Percentiles rank a stretch among this genome's conserved stretches.
These are phyloP conservation scores for Penicillium steckii DNA, from an alignment of 495 filamentous ascomycete species.

Conservation along the genomic window DNA sequence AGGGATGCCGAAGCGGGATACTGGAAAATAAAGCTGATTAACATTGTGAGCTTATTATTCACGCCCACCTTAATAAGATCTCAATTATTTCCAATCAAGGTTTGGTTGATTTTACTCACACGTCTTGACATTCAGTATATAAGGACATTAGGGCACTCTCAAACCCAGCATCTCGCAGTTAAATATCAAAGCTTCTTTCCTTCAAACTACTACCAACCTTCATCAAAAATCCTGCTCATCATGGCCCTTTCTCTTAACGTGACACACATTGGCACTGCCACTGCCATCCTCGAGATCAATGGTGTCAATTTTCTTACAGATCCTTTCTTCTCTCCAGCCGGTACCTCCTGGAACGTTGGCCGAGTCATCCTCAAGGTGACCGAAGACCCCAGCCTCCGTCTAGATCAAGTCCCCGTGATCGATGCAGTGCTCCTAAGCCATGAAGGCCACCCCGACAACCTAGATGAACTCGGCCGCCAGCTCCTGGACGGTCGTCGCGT, in stretches of 20 bases:
- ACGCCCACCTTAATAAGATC: too few relatives aligned
- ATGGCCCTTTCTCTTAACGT: slow-evolving; percentile 4
- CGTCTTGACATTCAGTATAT: too few relatives aligned
- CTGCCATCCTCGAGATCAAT: slow-evolving; percentile 48
- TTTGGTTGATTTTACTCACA: too few relatives aligned
- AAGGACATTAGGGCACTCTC: too few relatives aligned
- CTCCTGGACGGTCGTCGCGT: slow-evolving; percentile 50
- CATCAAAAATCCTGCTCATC: background rate
- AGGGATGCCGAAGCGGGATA: too few relatives aligned
- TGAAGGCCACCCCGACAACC: slow-evolving; percentile 56
- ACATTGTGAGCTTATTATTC: too few relatives aligned
- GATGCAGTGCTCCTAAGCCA: slow-evolving; percentile 54
- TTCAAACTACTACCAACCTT: background rate
- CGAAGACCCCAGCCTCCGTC: slow-evolving; percentile 32
- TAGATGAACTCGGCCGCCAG: slow-evolving; percentile 40
- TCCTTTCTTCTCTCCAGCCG: slow-evolving; percentile 51
- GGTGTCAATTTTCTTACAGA: slow-evolving; percentile 51
- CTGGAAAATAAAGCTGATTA: too few relatives aligned
- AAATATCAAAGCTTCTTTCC: background rate
- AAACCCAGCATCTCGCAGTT: background rate
- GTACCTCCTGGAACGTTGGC: slow-evolving; percentile 31
- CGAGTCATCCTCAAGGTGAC: slow-evolving; percentile 27
- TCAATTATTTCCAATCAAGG: too few relatives aligned
- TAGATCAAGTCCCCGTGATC: slow-evolving; percentile 45
- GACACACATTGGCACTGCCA: slow-evolving; percentile 53